Conservation (phyloP, 2,329 filamentous ascomycete species). For the Eutypa lata region DNA sequence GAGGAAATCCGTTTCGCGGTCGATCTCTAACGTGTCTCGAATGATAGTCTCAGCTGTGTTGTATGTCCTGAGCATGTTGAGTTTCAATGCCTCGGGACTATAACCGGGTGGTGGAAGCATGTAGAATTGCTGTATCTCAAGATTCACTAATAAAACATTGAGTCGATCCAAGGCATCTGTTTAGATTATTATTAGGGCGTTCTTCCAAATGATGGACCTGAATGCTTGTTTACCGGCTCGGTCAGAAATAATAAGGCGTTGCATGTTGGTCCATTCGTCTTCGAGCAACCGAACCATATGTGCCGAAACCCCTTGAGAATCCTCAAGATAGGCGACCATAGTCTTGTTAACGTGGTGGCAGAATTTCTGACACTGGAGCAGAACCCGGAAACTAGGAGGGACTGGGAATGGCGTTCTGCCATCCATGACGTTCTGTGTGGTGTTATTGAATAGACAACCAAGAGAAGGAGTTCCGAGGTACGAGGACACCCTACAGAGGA, state of each 20-base stretch:
- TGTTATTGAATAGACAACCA: slow-evolving; percentile 44
- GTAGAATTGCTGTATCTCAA: slow-evolving; percentile 54
- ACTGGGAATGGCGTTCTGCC: slow-evolving; percentile 36
- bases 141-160: slow-evolving; percentile 44
- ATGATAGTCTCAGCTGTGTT: slow-evolving; percentile 46
- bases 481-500: slow-evolving; percentile 32
- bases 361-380: slow-evolving; percentile 50
- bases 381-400: slow-evolving; percentile 42
- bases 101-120: slow-evolving; percentile 42
- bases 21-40: slow-evolving; percentile 39
- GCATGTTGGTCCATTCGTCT: slow-evolving; percentile 49
- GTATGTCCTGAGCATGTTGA: slow-evolving; percentile 45
- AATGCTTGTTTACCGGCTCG: slow-evolving; percentile 40
- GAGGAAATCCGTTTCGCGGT: slow-evolving; percentile 35
- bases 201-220: background rate
- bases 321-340: slow-evolving; percentile 45
- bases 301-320: slow-evolving; percentile 43
- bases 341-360: slow-evolving; percentile 46
- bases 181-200: background rate
- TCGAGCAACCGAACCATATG: slow-evolving; percentile 47
- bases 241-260: slow-evolving; percentile 41
- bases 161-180: slow-evolving; percentile 45
- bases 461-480: slow-evolving; percentile 45
- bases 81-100: slow-evolving; percentile 36
- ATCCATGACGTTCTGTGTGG: slow-evolving; percentile 44